Percentiles rank a stretch among this genome's conserved stretches.
These are phyloP conservation scores for Eragrostis nindensis DNA, from an alignment of 176 grass and related monocot species.

Conservation along the genomic window DNA sequence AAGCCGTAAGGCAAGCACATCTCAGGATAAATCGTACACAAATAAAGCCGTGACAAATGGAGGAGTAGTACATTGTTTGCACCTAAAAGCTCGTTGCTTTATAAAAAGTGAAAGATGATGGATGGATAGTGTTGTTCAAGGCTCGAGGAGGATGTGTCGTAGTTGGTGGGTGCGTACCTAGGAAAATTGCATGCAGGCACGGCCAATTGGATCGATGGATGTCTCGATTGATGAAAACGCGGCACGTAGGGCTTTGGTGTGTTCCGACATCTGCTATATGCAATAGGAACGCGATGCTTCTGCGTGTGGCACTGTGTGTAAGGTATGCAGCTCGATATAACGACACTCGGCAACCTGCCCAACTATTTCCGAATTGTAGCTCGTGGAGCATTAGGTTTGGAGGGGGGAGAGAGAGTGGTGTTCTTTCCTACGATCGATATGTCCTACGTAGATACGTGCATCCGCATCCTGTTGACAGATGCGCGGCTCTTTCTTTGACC, in stretches of 20 bases:
- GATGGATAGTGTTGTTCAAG: constrained; percentile 36
- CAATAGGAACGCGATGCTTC: neutral
- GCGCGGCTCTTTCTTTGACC: constrained; percentile 28
- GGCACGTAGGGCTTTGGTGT: constrained; percentile 10
- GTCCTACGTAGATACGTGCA: constrained; percentile 4
- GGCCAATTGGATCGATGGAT: neutral
- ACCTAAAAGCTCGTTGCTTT: constrained; percentile 32
- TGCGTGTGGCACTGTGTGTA: constrained; percentile 5
- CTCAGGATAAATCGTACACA: neutral
- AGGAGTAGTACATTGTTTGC: constrained; percentile 13
- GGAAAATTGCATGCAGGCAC: constrained; percentile 2
- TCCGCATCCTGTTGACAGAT: constrained; percentile 10
- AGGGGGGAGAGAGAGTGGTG: neutral
- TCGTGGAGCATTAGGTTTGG: constrained; percentile 19
- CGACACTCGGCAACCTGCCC: no score
- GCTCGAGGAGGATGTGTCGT: constrained; percentile 54
- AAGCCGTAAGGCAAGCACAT: constrained; percentile 14
- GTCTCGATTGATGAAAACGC: neutral
- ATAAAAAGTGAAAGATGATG: constrained; percentile 44
- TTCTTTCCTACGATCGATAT: neutral
- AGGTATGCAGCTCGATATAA: constrained; percentile 18
- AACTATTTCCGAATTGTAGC: constrained; percentile 1
- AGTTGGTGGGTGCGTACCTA: constrained; percentile 18
- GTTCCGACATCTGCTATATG: neutral
- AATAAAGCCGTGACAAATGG: constrained; percentile 15